Base-by-base conservation (phyloP, 2,329 filamentous ascomycete genomes). In the Amylocarpus encephaloides region DNA sequence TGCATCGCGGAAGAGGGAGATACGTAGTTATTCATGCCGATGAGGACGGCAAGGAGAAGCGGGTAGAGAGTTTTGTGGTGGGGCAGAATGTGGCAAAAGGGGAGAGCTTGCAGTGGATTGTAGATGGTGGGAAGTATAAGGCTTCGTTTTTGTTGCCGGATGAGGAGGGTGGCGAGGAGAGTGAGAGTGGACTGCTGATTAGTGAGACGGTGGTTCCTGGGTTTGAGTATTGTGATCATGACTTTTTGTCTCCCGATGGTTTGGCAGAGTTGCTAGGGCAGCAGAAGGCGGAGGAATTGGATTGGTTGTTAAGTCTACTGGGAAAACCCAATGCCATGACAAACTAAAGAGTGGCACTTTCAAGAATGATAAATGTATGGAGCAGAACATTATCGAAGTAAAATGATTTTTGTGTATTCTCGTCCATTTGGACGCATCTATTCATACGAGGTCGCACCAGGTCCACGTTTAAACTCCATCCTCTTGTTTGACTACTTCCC, bases 121-220 rank as follows among this genome's bases (percentile, higher is more conserved):
- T 88, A 6, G 80, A 84, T 47, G 82, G 83, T 0, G 82, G 79
- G 4, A 79, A 80, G 64, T 87, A 76, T 63, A 87, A 86, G 67
- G 77, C 76, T 10, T 82, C 74, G 59, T 85, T 76, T 64, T 60
- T 86, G 50, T 64, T 84, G 30, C 71, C 73, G 1, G 73, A 75
- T 46, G 64, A 62, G 9, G 66, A 66, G 39, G 65, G 61, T 18
- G 65, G 58, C 2, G 59, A 62, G 4, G 61, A 57, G 22, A 68
- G 65, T 34, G 70, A 68, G 34, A 71, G 70, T 15, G 79, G 78
- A 0, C 64, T 85, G 58, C 68, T 87, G 67, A 85, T 87, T 52
- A 80, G 77, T 43, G 82, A 87, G 70, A 84, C 80, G 0, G 82
- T 85, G 1, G 73, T 85, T 6, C 82, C 83, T 0, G 83, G 83